Evolutionary conservation across 2,329 filamentous ascomycete genomes (phyloP), one percentile per base, ranked within the genome.

Genomic region (Didymella pinodella): DNA sequence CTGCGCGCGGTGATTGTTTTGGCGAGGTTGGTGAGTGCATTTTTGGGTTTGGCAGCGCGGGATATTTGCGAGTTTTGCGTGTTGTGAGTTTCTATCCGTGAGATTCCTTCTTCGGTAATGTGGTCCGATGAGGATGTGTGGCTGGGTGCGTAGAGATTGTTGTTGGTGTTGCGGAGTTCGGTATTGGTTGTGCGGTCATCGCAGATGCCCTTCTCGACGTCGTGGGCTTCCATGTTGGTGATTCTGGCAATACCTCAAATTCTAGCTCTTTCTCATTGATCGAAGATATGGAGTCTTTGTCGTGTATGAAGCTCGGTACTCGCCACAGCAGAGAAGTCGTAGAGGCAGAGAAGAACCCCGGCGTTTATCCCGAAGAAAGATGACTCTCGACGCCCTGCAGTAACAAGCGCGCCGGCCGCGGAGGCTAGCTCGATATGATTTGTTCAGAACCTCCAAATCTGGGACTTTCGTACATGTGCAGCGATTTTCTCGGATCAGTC

Each of bases 1-100:
- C 70, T 72, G 40, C 73, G 71, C 2, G 67, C 55, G 29, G 71
- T 73, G 38, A 76, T 52, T 0, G 63, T 65, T 61, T 71, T 74
- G 26, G 66, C 62, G 20, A 76, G 64, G 10, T 55, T 56, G 26
- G 57, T n/a, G 1, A 65, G 50, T 1, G 59, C 28, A 2, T 59
- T 57, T 22, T 65, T 69, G 8, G 55, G 50, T 32, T 55, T 61
- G 18, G 52, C 45, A 0, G 59, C 38, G 10, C 57, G 60, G 4
- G 67, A 65, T 8, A 38, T 36, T 1, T 44, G 25, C 4, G 56
- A 46, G 31, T 38, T 36, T 2, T 44, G 25, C 3, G 56, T 41
- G 36, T 54, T 22, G n/a, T 66, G 65, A 1, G 66, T 68, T 31
- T 57, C 50, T 51, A 65, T 59, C 34, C 61, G 55, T 36, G 56